Evolutionary conservation across 306 rosid species (phyloP).

Genomic region (Cucurbita maxima): DNA sequence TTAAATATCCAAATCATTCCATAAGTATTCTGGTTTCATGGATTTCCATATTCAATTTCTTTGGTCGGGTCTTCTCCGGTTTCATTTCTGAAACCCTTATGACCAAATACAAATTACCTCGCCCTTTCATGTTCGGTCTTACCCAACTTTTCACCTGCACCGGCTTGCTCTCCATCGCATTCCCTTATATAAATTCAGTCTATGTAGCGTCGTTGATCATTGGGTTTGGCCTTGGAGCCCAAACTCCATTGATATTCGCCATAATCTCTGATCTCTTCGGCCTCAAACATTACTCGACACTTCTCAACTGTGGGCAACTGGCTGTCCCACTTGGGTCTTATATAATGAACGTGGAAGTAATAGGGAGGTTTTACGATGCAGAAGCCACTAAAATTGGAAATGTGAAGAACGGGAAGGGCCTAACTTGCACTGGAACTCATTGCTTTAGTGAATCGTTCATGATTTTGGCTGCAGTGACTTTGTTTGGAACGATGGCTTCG

Average conservation of each 20-base stretch:
- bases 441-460: background rate
- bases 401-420: background rate
- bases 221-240: conserved; percentile 19
- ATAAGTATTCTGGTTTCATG: conserved; percentile 11
- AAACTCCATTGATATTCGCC: conserved; percentile 12
- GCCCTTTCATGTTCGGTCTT: conserved; percentile 11
- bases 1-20: conserved; percentile 4
- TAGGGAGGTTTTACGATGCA: conserved; percentile 1
- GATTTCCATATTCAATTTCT: conserved; percentile 22
- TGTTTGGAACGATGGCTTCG: background rate
- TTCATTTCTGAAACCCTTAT: conserved; percentile 18
- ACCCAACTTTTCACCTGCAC: conserved; percentile 7
- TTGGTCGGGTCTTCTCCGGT: conserved; percentile 23
- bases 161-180: conserved; percentile 5
- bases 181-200: conserved; percentile 10
- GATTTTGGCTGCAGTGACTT: background rate
- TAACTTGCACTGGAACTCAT: background rate
- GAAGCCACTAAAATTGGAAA: background rate
- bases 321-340: conserved; percentile 9
- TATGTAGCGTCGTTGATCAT: background rate
- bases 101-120: conserved; percentile 10
- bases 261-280: conserved; percentile 17
- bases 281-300: background rate
- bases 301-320: background rate
- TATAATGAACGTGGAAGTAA: background rate